Conservation (phyloP, 768 basidiomycete species). For the Leccinum boreale region DNA sequence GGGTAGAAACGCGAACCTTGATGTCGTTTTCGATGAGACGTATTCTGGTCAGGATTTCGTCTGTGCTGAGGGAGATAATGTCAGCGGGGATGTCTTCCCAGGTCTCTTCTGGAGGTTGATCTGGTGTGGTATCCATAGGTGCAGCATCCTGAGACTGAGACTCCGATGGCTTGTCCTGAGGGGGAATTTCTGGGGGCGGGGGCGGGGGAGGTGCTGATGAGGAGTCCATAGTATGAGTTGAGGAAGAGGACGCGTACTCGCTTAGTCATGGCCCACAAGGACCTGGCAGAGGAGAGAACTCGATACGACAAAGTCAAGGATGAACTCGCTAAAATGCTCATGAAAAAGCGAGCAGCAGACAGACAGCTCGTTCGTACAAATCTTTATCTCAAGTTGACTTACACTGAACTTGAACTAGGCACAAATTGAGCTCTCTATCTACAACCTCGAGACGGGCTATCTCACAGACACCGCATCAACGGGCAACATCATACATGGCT, state of each 20-base stretch:
- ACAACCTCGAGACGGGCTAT: conserved; percentile 72
- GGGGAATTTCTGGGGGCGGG: conserved; percentile 30
- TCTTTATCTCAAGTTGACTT: neutral
- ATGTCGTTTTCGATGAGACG: conserved; percentile 96
- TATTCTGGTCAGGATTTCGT: conserved; percentile 86
- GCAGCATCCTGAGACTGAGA: conserved; percentile 35
- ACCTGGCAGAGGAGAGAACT: conserved; percentile 53
- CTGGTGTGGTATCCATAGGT: conserved; percentile 74
- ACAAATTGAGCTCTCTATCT: conserved; percentile 73
- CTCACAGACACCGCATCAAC: conserved; percentile 78
- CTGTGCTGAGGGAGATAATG: conserved; percentile 70
- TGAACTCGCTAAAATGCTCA: conserved; percentile 69
- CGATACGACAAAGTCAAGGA: conserved; percentile 72
- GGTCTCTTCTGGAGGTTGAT: conserved; percentile 69
- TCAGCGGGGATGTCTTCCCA: conserved; percentile 93
- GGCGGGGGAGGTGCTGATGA: conserved; percentile 59
- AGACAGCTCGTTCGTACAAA: conserved; percentile 61
- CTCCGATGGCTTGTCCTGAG: conserved; percentile 51
- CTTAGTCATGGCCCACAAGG: conserved; percentile 37
- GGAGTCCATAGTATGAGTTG: conserved; percentile 40
- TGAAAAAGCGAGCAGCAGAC: conserved; percentile 73
- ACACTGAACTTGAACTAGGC: conserved; percentile 43
- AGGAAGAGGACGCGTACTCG: conserved; percentile 21
- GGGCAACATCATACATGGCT: conserved; percentile 86
- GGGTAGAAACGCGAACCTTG: conserved; percentile 52